phyloP scores from a whole-genome alignment of 169 alveolate genomes.

The Plasmodium inui region DNA sequence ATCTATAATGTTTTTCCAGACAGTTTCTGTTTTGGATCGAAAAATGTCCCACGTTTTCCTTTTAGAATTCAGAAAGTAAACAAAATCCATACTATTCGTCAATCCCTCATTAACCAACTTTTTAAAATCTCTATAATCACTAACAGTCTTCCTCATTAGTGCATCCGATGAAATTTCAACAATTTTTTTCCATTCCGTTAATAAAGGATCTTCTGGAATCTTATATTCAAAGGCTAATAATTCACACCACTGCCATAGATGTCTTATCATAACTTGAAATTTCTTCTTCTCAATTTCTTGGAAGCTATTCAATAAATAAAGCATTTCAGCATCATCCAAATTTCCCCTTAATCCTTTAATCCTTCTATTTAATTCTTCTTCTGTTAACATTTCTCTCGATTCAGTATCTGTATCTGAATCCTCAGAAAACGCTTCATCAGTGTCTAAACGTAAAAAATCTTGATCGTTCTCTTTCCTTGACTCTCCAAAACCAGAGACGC shows the following conservation, averaged over 20 bases:
- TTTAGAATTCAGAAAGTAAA: constrained; percentile 7
- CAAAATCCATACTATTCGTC: constrained; percentile 2
- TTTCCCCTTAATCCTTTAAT: neutral
- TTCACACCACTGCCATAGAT: constrained; percentile 34
- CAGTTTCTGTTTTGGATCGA: neutral
- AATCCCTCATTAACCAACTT: neutral
- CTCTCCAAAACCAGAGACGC: neutral
- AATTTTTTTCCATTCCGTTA: constrained; percentile 27
- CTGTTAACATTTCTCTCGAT: neutral
- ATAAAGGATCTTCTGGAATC: constrained; percentile 4
- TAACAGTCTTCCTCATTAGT: constrained; percentile 7
- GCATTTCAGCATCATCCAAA: neutral
- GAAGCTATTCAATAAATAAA: constrained; percentile 16
- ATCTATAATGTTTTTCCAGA: constrained; percentile 17
- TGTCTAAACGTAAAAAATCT: neutral
- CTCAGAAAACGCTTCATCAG: neutral
- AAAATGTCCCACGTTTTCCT: constrained; percentile 12
- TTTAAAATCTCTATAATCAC: constrained; percentile 18
- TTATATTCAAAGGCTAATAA: constrained; percentile 32
- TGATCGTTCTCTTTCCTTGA: neutral
- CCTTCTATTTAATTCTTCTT: constrained; percentile 22
- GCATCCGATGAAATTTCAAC: constrained; percentile 14
- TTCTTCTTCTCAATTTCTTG: constrained; percentile 10
- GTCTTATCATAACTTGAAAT: constrained; percentile 2
- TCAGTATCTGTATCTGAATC: constrained; percentile 1